Evolutionary conservation across 163 green algal species (phyloP), one percentile per base, ranked within the genome.

Genomic region (Coccomyxa subellipsoidea): DNA sequence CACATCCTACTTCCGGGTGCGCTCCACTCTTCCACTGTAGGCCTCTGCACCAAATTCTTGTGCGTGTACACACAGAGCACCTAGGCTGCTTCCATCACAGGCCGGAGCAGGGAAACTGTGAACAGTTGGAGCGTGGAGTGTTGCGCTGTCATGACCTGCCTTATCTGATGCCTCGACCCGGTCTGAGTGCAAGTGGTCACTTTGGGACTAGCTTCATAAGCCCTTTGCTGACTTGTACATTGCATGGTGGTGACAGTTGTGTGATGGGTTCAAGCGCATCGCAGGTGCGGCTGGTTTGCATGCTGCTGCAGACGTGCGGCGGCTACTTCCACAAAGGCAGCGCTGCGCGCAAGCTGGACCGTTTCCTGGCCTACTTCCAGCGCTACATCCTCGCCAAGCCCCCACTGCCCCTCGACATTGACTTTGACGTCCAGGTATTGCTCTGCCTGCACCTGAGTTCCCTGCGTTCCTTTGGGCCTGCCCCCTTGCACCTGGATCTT

Each of bases 351-450:
- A 90, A 90, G 8, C 85, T 98, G 53, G 94, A 98, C 89, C 82
- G 90, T 27, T 98, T 97, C 86, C 87, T 98, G 34, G 86, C 92
- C 39, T 90, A 81, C 84, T 85, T 89, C 25, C 87, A 94, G 84
- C 89, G 92, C 10, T 98, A 98, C 85, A 39, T 96, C 29, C 83
- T 97, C 77, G 87, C 88, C 81, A 98, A 98, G 86, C 84, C 90
- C 9, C 81, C 87, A 23, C 81, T 97, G 69, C 93, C 95, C 0
- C 86, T 99, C 79, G 96, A 99, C 73, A 87, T 99, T 7, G 91
- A 97, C 37, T 95, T 95, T 81, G 96, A 98, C 80, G 70, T 98
- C 37, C 90, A 97, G 89, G 93, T 94, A 76, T n/a, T n/a, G 82
- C 38, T 1, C 23, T 6, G 47, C 47, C 47, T 59, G 47, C 23